phyloP scores from a whole-genome alignment of 331 rosid species.

The Quercus tomentella region DNA sequence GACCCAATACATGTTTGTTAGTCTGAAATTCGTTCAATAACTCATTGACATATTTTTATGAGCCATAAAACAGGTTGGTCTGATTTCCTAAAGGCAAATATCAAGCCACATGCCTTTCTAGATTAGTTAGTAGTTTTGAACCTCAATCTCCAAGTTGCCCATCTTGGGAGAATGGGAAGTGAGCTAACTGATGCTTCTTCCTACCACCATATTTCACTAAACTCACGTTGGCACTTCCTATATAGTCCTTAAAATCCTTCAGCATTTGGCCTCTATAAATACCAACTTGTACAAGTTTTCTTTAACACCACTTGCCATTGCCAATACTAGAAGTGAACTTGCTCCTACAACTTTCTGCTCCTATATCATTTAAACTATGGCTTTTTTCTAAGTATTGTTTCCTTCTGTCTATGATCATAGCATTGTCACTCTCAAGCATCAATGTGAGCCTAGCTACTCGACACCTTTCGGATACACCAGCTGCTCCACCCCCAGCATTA shows the following conservation, averaged over 20 bases:
- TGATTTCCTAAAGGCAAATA: not conserved
- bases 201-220: slow-evolving; percentile 22
- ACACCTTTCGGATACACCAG: slow-evolving; percentile 28
- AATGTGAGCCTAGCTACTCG: slow-evolving; percentile 26
- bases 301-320: not conserved
- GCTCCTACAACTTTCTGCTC: no score
- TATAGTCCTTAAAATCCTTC: no score
- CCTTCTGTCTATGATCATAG: slow-evolving; percentile 9
- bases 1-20: not conserved
- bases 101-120: not conserved
- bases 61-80: not conserved
- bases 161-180: slow-evolving; percentile 5
- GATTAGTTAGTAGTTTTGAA: not conserved
- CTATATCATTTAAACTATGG: not conserved
- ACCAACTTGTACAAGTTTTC: not conserved
- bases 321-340: no score
- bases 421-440: slow-evolving; percentile 32
- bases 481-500: slow-evolving; percentile 23
- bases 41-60: not conserved
- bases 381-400: slow-evolving; percentile 1
- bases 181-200: slow-evolving; percentile 9
- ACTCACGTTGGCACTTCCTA: not conserved
- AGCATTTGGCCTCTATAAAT: slow-evolving; percentile 5
- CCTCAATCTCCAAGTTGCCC: not conserved
- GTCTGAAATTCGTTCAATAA: not conserved